Evolutionary conservation across 2,329 filamentous ascomycete genomes (phyloP).

Genomic region (Claviceps sp.): DNA sequence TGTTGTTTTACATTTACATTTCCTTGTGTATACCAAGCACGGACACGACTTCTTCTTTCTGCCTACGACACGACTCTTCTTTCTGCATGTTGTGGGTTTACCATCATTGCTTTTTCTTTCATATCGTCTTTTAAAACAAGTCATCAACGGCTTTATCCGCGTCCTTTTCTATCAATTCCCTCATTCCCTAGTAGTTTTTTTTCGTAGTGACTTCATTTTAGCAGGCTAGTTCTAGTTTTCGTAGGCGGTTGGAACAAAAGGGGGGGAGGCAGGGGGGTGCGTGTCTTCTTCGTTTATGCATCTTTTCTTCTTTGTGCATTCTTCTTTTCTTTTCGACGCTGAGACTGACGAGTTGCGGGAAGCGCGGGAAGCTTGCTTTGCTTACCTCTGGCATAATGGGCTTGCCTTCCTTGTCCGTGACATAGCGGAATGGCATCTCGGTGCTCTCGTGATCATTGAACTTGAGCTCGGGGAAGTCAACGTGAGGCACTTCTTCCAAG

Average conservation of each 20-base stretch:
- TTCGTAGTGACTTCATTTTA: constrained; percentile 10
- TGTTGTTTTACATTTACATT: too few relatives aligned
- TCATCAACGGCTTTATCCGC: constrained; percentile 86
- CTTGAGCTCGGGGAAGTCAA: constrained; percentile 80
- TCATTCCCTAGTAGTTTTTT: constrained; percentile 59
- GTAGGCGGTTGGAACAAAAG: too few relatives aligned
- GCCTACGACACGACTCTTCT: not conserved
- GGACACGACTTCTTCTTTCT: not conserved
- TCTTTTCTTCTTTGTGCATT: not conserved
- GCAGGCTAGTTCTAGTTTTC: not conserved
- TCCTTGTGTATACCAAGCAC: not conserved
- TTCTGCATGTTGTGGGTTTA: not conserved
- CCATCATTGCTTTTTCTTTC: not conserved
- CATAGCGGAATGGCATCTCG: constrained; percentile 96
- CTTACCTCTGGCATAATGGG: constrained; percentile 85
- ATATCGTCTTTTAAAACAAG: constrained; percentile 44
- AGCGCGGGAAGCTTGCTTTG: not conserved
- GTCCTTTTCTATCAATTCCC: constrained; percentile 84
- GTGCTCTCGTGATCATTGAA: constrained; percentile 89
- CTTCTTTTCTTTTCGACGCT: not conserved
- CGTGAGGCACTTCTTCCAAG: constrained; percentile 64
- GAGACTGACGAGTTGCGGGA: not conserved
- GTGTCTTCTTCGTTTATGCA: too few relatives aligned
- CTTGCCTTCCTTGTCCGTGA: constrained; percentile 58
- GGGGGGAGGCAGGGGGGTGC: too few relatives aligned